These are phyloP conservation scores for Penicillium sp. DNA, from an alignment of 2,329 filamentous ascomycete genomes.

Conservation along the genomic window DNA sequence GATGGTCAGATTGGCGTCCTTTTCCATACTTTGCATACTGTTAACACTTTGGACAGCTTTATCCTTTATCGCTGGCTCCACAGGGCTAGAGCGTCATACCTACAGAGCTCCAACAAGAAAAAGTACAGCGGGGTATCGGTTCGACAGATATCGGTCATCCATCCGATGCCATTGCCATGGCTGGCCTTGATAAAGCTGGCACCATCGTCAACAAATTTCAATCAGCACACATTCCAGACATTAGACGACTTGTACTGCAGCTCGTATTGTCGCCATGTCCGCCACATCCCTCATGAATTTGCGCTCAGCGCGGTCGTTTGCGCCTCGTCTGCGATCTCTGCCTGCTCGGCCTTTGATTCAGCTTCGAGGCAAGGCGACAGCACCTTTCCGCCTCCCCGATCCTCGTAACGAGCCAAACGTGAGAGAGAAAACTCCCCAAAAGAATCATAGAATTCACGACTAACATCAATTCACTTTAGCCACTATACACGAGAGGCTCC, in stretches of 20 bases:
- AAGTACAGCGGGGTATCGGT: conserved; percentile 17
- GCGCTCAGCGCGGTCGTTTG: conserved; percentile 24
- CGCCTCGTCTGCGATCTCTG: conserved; percentile 23
- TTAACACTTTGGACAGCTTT: background rate
- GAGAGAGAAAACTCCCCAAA: conserved; percentile 14
- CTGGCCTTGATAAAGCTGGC: conserved; percentile 14
- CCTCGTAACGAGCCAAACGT: conserved; percentile 46
- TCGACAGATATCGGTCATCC: conserved; percentile 15
- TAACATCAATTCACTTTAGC: conserved; percentile 18
- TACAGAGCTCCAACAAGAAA: conserved; percentile 10
- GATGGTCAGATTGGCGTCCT: conserved; percentile 1
- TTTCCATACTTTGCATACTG: background rate
- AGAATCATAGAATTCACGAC: too few relatives aligned
- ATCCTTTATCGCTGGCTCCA: conserved; percentile 3
- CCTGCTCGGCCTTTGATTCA: conserved; percentile 22
- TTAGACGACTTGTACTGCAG: background rate
- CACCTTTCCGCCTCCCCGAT: conserved; percentile 40
- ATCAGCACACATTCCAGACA: conserved; percentile 1
- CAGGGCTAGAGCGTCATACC: conserved; percentile 12
- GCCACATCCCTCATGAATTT: conserved; percentile 27
- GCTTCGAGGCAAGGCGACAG: conserved; percentile 34
- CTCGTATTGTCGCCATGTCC: conserved; percentile 23
- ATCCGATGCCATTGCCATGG: conserved; percentile 12
- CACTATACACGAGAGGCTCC: conserved; percentile 38
- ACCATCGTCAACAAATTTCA: conserved; percentile 10